phyloP scores from a whole-genome alignment of 257 asterid species.

The Avicennia marina region DNA sequence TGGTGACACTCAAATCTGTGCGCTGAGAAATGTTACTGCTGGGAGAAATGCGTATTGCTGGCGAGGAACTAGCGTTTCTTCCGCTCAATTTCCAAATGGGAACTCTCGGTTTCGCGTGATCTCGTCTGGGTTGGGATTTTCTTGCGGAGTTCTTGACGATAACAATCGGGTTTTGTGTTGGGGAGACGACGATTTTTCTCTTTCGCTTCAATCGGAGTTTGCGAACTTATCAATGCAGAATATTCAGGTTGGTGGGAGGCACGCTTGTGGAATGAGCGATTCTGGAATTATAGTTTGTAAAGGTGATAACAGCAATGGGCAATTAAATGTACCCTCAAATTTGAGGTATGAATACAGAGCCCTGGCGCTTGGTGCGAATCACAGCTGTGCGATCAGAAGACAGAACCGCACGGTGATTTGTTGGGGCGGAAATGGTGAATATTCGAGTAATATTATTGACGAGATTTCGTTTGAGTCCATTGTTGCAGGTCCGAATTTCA shows the following conservation, averaged over 20 bases:
- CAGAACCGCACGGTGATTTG: conserved; percentile 61
- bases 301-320: conserved; percentile 58
- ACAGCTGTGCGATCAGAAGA: conserved; percentile 62
- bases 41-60: conserved; percentile 48
- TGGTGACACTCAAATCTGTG: conserved; percentile 77
- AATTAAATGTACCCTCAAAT: conserved; percentile 50
- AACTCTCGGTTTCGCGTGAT: conserved; percentile 30
- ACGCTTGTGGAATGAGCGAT: conserved; percentile 60
- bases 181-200: conserved; percentile 40
- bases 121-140: conserved; percentile 70
- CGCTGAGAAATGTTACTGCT: conserved; percentile 26
- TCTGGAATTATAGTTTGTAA: conserved; percentile 56
- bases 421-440: conserved; percentile 66
- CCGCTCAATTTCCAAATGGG: conserved; percentile 10
- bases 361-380: conserved; percentile 65
- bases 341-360: conserved; percentile 34
- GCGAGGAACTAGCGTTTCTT: conserved; percentile 38
- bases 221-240: conserved; percentile 46
- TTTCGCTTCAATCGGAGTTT: conserved; percentile 41
- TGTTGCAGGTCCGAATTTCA: conserved; percentile 65
- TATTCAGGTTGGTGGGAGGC: conserved; percentile 60
- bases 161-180: conserved; percentile 52
- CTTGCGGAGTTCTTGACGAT: conserved; percentile 54
- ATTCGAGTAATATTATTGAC: conserved; percentile 23
- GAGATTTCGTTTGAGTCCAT: conserved; percentile 59